Evolutionary conservation across 306 rosid genomes (phyloP), one percentile per base, ranked within the genome.

Genomic region (Ziziphus jujuba): DNA sequence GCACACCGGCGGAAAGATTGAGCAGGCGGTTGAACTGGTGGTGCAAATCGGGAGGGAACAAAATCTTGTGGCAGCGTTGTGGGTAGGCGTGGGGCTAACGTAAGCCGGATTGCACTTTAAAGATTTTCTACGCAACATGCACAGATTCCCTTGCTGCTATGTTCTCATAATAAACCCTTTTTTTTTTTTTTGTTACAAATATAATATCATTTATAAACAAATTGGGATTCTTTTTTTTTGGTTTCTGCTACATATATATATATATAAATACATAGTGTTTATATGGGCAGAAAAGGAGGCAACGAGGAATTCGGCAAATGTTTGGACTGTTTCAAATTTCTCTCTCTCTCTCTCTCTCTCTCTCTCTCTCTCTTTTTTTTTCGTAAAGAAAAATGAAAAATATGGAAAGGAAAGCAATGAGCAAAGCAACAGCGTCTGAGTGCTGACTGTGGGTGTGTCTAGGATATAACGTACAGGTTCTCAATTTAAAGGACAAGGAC

Each of bases 121-220:
- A 86, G 91, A 91, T 92, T 80, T 76, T 69, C 72, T 76, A 77
- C 77, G 83, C 87, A 88, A 74, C 80, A 80, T 70, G 75, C 79
- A 82, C 71, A 82, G 73, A 75, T 62, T 77, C 71, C 15, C 15
- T 65, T 28, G 56, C 40, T 25, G n/a, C 12, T 15, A 15, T 10
- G 19, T 61, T 73, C 72, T 28, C 68, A 62, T 66, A 40, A 35
- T 44, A 48, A 22, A 36, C 20, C 12, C 22, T 12, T 66, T 21
- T 59, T 65, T 48, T 71, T 23, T 52, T 48, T 17, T 58, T 38
- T 17, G 56, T 56, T 43, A 24, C 47, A n/a, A 44, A 20, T 2
- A 15, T 14, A n/a, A 49, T 15, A 49, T 15, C 0, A 49, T 49
- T 10, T 8, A 36, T 6, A 36, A 8, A 40, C 6, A 36, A 36